Conservation (phyloP, 371 early-diverging fungal species). For the Mucor sp. region DNA sequence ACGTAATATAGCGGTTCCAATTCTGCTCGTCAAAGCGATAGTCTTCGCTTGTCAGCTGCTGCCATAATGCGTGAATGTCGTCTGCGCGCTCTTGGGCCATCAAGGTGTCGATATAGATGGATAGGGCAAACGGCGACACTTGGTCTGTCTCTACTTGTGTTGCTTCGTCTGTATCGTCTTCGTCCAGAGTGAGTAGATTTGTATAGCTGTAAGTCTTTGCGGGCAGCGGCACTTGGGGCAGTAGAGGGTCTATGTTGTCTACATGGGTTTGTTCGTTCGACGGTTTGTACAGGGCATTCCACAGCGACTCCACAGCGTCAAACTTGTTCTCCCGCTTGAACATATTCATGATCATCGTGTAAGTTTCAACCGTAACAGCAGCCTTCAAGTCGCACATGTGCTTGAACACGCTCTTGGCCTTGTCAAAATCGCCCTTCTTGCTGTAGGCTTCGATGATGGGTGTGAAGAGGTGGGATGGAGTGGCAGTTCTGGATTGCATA, state of each 20-base stretch:
- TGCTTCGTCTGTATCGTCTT: background rate
- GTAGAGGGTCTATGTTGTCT: slow-evolving; percentile 10
- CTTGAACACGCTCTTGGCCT: slow-evolving; percentile 23
- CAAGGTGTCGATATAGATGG: slow-evolving; percentile 39
- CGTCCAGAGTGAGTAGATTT: slow-evolving; percentile 7
- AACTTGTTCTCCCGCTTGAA: slow-evolving; percentile 22
- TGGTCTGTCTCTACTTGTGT: background rate
- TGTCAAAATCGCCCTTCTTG: slow-evolving; percentile 3
- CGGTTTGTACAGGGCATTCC: slow-evolving; percentile 24
- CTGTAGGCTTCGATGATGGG: slow-evolving; percentile 33
- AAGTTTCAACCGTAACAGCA: slow-evolving; percentile 13
- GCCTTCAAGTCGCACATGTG: slow-evolving; percentile 29
- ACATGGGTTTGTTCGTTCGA: background rate
- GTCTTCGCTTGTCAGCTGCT: slow-evolving; percentile 8
- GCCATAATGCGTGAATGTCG: slow-evolving; percentile 36
- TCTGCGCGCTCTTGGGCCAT: slow-evolving; percentile 12
- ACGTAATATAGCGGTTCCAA: slow-evolving; percentile 40
- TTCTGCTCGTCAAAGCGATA: slow-evolving; percentile 47
- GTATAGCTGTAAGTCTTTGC: background rate
- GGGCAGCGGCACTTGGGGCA: slow-evolving; percentile 19
- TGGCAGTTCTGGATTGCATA: background rate
- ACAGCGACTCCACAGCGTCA: slow-evolving; percentile 37
- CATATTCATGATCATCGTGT: slow-evolving; percentile 36
- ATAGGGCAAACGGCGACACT: slow-evolving; percentile 36
- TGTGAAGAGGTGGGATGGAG: slow-evolving; percentile 37